Conservation (phyloP, 23 red algal species). For the Gracilaria domingensis region DNA sequence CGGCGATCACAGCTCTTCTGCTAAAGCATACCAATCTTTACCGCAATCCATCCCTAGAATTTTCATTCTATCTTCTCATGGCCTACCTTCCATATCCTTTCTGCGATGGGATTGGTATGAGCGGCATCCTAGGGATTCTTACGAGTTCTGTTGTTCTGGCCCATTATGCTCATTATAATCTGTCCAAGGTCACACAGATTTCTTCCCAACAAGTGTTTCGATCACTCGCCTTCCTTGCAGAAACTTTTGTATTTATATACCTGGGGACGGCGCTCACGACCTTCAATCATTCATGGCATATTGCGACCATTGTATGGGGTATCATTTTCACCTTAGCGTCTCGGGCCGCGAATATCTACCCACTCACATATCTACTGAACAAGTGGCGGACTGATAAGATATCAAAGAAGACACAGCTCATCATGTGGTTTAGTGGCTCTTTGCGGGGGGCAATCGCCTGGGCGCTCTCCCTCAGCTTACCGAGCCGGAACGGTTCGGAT, state of each 20-base stretch:
- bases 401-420: slow-evolving; percentile 86
- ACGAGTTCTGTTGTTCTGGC: slow-evolving; percentile 87
- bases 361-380: slow-evolving; percentile 85
- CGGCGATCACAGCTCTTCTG: slow-evolving; percentile 66
- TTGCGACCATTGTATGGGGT: slow-evolving; percentile 83
- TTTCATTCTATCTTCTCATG: slow-evolving; percentile 91
- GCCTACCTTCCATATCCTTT: slow-evolving; percentile 97
- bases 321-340: slow-evolving; percentile 92
- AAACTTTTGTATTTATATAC: slow-evolving; percentile 99
- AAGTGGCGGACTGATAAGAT: slow-evolving; percentile 89
- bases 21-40: slow-evolving; percentile 92
- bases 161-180: slow-evolving; percentile 94
- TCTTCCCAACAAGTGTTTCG: slow-evolving; percentile 94
- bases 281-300: slow-evolving; percentile 94
- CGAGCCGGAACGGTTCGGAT: slow-evolving; percentile 71
- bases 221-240: slow-evolving; percentile 86
- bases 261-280: slow-evolving; percentile 93
- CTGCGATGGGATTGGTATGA: slow-evolving; percentile 93
- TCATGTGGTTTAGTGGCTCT: slow-evolving; percentile 99
- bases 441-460: slow-evolving; percentile 98
- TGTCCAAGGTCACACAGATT: slow-evolving; percentile 88
- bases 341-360: slow-evolving; percentile 92
- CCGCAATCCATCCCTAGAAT: slow-evolving; percentile 86
- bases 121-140: slow-evolving; percentile 95
- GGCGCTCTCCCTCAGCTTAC: slow-evolving; percentile 95